A percentile compares a stretch with the other conserved stretches of the same genome.
Evolutionary conservation across 2,329 filamentous ascomycete genomes (phyloP).

Genomic region (Venturia carpophila): DNA sequence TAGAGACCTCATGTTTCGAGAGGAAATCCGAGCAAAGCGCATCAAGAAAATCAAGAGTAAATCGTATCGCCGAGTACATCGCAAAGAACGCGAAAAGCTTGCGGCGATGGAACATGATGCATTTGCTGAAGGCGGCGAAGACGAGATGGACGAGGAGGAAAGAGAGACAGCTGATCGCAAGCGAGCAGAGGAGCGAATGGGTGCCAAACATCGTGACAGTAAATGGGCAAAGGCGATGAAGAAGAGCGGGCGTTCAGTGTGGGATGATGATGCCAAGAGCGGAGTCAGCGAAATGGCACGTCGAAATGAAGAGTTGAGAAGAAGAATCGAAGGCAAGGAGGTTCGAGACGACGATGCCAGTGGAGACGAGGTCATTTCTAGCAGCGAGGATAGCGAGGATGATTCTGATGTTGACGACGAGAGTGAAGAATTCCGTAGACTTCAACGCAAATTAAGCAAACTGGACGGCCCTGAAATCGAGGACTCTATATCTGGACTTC

Average conservation of each 20-base stretch:
- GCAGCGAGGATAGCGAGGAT: constrained; percentile 46
- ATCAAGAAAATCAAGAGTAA: constrained; percentile 99
- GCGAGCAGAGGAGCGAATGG: constrained; percentile 77
- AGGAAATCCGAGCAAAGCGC: constrained; percentile 79
- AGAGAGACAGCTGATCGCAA: constrained; percentile 61
- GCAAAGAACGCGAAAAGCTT: constrained; percentile 61
- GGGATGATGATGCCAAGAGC: constrained; percentile 79
- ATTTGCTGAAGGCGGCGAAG: constrained; percentile 51
- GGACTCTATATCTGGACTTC: constrained; percentile 40
- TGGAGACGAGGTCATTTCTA: constrained; percentile 43
- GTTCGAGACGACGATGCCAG: constrained; percentile 38
- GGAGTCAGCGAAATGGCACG: constrained; percentile 74
- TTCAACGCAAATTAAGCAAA: constrained; percentile 27
- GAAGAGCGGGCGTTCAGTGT: constrained; percentile 68
- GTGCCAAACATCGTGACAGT: constrained; percentile 75
- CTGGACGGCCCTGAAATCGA: constrained; percentile 35
- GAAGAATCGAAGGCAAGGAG: constrained; percentile 66
- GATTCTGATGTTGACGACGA: constrained; percentile 54
- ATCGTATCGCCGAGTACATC: constrained; percentile 83
- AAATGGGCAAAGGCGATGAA: constrained; percentile 87
- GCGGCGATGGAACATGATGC: constrained; percentile 51
- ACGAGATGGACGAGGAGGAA: constrained; percentile 47
- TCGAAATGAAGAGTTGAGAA: constrained; percentile 72
- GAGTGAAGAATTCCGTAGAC: constrained; percentile 19
- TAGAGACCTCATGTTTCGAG: constrained; percentile 77